Evolutionary conservation across 306 rosid species (phyloP).

Genomic region (Begonia masoniana): DNA sequence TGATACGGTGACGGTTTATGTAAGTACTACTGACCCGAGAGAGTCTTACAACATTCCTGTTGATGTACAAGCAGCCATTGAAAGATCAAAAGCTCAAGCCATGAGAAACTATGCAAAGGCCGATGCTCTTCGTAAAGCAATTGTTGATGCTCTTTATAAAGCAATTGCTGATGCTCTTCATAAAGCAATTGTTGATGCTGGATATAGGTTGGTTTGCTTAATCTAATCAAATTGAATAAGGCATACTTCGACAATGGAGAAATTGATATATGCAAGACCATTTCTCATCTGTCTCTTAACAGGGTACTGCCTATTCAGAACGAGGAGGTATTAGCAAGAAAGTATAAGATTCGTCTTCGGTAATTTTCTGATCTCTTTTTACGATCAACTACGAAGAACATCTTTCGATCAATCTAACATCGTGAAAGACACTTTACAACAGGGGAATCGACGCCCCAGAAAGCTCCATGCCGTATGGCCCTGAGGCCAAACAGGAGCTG

Average conservation of each 20-base stretch:
- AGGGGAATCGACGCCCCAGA: slow-evolving; percentile 98
- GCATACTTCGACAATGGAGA: too few species aligned
- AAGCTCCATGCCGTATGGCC: slow-evolving; percentile 66
- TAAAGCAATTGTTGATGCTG: slow-evolving; percentile 51
- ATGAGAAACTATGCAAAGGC: slow-evolving; percentile 35
- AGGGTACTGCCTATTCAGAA: slow-evolving; percentile 48
- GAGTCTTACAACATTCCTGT: slow-evolving; percentile 53
- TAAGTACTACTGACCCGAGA: slow-evolving; percentile 55
- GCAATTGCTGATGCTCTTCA: too few species aligned
- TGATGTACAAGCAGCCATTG: slow-evolving; percentile 42
- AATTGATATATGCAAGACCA: too few species aligned
- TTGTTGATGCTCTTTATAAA: too few species aligned
- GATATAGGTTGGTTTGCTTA: slow-evolving; percentile 48
- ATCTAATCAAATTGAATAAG: too few species aligned
- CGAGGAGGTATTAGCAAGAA: slow-evolving; percentile 57
- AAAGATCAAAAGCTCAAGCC: slow-evolving; percentile 49
- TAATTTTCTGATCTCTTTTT: slow-evolving; percentile 7
- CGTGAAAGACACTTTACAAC: slow-evolving; percentile 2
- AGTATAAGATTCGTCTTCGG: slow-evolving; percentile 82
- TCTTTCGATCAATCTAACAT: too few species aligned
- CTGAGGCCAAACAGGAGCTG: slow-evolving; percentile 63
- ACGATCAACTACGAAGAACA: too few species aligned
- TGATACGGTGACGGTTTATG: slow-evolving; percentile 76
- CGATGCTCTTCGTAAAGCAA: slow-evolving; percentile 61
- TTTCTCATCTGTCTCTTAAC: neutral